Evolutionary conservation across 768 basidiomycete genomes (phyloP), one percentile per base, ranked within the genome.

Genomic region (Infundibulicybe gibba): DNA sequence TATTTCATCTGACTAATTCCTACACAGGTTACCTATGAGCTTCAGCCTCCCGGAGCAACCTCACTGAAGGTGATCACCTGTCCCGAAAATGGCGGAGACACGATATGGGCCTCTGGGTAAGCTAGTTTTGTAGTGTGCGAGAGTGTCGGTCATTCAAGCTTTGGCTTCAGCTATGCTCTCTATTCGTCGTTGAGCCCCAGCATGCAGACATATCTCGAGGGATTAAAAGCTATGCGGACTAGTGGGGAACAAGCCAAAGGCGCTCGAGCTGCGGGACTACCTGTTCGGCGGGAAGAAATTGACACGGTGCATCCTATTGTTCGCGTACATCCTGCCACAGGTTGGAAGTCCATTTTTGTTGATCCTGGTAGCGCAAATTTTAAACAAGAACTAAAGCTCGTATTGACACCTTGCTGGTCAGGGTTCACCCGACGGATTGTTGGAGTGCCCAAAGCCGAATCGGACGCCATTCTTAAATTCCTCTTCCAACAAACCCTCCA

Each of bases 261-360:
- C 38, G 71, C 87, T 32, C 75, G 81, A 13, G 82, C 79, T 6
- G 83, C 83, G 0, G 85, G 84, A 5, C 72, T 81, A 39, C 79
- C 79, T 44, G 85, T 90, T 20, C 81, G 88, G 21, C 74, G 90
- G 34, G 69, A 85, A 48, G 74, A 76, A 44, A 65, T 89, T 48
- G 86, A 89, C 64, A 77, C 78, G 3, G 56, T 87, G 30, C 90
- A 92, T 61, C 90, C 90, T 14, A 70, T 93, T 41, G 86, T 93
- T 45, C 83, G 90, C 40, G 87, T 91, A 11, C 85, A 92, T 61
- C 90, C 91, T n/a, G 83, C 75, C 1, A 94, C 90, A 0, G 88
- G 90, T 11, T 87, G 83, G 80, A 91, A 92, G 75, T 81, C 79
- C 49, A 66, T 93, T 51, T 91, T 83, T 57, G 83, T 92, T 58